Base-by-base conservation (phyloP, 164 flowering plant genomes). In the Paratinospora sagittata region DNA sequence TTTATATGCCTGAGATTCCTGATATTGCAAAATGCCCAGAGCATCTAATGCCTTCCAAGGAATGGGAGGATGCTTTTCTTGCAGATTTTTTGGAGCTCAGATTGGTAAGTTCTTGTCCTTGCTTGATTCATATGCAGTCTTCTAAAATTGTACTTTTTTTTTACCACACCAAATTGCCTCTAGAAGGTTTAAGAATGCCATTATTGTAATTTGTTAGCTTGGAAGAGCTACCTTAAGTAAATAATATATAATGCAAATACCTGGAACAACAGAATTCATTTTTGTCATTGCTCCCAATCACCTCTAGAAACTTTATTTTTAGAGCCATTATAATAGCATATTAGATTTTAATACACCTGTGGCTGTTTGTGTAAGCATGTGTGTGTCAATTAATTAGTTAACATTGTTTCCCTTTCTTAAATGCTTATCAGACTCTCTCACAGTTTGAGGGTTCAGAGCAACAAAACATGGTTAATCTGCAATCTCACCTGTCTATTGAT, bases 1-100 rank as follows among this genome's bases (percentile, higher is more conserved):
- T 75, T 70, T 95, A 95, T 78, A 93, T 95, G 98, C 98, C 97
- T 67, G 75, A 74, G 66, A 91, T 95, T 75, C 95, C 98, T 23
- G 96, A 89, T 63, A 89, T 95, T 55, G 83, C 79, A 5, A 76
- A 81, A 68, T 91, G 97, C 77, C 91, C 91, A 0, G 82, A 83
- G 47, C 86, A 90, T 70, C 81, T 95, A 26, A 27, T 85, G 78
- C 99, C 99, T 24, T 74, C 76, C 57, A 87, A 88, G 78, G 67
- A 86, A 62, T 95, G 99, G 98, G 96, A 89, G 76, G 90, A 90
- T 67, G 76, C 76, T 52, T 89, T 95, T 72, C 90, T 91, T 71
- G 76, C 85, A 43, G 89, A 93, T 67, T 95, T 92, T 79, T 82
- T 87, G 62, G 79, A 85, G 77, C 84, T 92, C 24, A 83, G 96